Base-by-base conservation (phyloP, 768 basidiomycete species). In the Tricholoma terreum region DNA sequence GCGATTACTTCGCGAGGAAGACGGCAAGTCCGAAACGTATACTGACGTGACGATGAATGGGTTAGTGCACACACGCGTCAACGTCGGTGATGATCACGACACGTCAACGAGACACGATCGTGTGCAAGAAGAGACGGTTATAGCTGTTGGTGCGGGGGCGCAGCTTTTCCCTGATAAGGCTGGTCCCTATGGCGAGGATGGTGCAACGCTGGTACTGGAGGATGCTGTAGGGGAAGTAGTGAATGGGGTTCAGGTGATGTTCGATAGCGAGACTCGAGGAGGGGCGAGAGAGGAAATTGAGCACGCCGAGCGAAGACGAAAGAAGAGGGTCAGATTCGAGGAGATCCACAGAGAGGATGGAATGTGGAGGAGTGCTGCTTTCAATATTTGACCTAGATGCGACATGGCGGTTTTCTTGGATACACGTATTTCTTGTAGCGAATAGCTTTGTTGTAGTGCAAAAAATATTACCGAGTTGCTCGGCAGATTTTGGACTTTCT, bases 111-210 rank as follows among this genome's bases (percentile, higher is more conserved):
- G 22, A 21, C 21, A 43, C 11, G 21, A 21, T 4, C 14, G 27
- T 14, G 24, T 27, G 12, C 45, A 27, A 15, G 45, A 14, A 27
- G 69, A 72, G 51, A 70, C 71, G 2, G 63, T 72, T 3, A 35
- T 77, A 24, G 73, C 74, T n/a, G 58, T 75, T 40, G 75, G 76
- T 4, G 67, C 58, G 22, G 73, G 72, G 12, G 58, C 73, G 1
- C 74, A 76, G 55, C 51, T 77, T 24, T 73, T 75, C 61, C 67
- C 72, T 1, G 67, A 68, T 5, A 69, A 73, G 56, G 67, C 67
- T 4, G 72, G 71, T 8, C 64, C 71, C 0, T 69, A 71, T 52
- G 69, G 62, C 7, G 62, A 54, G 24, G 66, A 66, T 6, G 67
- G 67, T 6, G 61, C 65, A 45, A 67, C 58, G 19, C 60, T 54